Evolutionary conservation across 2,329 filamentous ascomycete genomes (phyloP).

Genomic region (Ustilaginoidea virens): DNA sequence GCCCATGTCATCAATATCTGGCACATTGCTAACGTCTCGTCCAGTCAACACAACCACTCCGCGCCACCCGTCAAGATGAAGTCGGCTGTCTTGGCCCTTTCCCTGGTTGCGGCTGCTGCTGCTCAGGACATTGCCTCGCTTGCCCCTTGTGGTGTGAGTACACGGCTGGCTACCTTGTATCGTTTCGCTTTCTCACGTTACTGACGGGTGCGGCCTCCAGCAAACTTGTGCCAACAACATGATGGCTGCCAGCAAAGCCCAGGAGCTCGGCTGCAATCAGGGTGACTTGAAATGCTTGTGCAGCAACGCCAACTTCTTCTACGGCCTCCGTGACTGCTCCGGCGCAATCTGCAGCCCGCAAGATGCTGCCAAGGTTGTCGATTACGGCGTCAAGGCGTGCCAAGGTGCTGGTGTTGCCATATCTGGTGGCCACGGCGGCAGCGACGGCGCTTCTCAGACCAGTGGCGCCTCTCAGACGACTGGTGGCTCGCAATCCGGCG

Average conservation of each 20-base stretch:
- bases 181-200: neutral
- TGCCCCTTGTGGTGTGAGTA: constrained; percentile 37
- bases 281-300: constrained; percentile 31
- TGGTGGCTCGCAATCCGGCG: too few relatives aligned
- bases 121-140: constrained; percentile 27
- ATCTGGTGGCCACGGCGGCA: constrained; percentile 8
- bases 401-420: constrained; percentile 18
- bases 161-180: too few relatives aligned
- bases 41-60: neutral
- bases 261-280: constrained; percentile 28
- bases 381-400: constrained; percentile 25
- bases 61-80: constrained; percentile 31
- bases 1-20: too few relatives aligned
- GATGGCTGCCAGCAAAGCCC: constrained; percentile 23
- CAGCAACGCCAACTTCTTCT: constrained; percentile 28
- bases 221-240: constrained; percentile 35
- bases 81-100: constrained; percentile 26
- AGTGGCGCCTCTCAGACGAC: constrained; percentile 3
- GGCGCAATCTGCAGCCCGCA: constrained; percentile 22
- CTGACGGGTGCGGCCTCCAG: constrained; percentile 19
- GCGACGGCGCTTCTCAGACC: constrained; percentile 1
- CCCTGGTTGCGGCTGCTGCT: constrained; percentile 22
- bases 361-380: constrained; percentile 20
- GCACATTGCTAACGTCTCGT: too few relatives aligned
- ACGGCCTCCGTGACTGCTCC: constrained; percentile 36